phyloP scores from a whole-genome alignment of 2,329 filamentous ascomycete species.

The Trichoderma semiorbis region DNA sequence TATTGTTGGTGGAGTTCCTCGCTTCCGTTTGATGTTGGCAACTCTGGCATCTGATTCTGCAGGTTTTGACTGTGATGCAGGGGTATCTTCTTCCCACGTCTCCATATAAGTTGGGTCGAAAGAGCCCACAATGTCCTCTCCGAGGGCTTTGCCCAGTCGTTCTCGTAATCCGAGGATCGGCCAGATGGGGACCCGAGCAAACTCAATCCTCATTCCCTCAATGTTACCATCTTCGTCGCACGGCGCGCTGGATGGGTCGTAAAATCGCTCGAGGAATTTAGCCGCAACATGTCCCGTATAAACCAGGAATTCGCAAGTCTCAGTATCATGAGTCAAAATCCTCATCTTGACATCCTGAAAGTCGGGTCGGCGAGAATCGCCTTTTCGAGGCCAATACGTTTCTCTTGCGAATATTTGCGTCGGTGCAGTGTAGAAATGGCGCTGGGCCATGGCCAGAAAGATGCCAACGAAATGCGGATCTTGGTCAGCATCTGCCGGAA shows the following conservation, averaged over 20 bases:
- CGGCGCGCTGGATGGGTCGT: conserved; percentile 43
- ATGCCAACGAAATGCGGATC: conserved; percentile 52
- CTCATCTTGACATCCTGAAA: conserved; percentile 49
- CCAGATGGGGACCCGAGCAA: conserved; percentile 50
- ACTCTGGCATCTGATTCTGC: conserved; percentile 27
- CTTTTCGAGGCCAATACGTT: conserved; percentile 26
- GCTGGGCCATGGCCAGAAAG: conserved; percentile 56
- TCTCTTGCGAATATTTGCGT: conserved; percentile 24
- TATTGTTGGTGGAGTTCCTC: conserved; percentile 36
- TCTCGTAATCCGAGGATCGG: conserved; percentile 54
- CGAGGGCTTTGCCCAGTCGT: conserved; percentile 51
- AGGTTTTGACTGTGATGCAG: neutral
- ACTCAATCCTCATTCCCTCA: conserved; percentile 44
- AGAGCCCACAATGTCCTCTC: conserved; percentile 46
- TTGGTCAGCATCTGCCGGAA: conserved; percentile 47
- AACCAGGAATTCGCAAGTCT: conserved; percentile 48
- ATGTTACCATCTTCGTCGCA: conserved; percentile 26
- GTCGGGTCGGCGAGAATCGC: conserved; percentile 27
- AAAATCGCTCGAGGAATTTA: conserved; percentile 48
- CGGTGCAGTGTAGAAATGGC: conserved; percentile 44
- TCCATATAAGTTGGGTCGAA: conserved; percentile 42
- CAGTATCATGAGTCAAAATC: conserved; percentile 50
- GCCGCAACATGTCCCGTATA: conserved; percentile 50
- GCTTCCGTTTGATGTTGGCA: conserved; percentile 32
- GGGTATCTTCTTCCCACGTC: conserved; percentile 39